Evolutionary conservation across 1,284 basidiomycete genomes (phyloP), one percentile per base, ranked within the genome.

Genomic region (Malassezia sp.): DNA sequence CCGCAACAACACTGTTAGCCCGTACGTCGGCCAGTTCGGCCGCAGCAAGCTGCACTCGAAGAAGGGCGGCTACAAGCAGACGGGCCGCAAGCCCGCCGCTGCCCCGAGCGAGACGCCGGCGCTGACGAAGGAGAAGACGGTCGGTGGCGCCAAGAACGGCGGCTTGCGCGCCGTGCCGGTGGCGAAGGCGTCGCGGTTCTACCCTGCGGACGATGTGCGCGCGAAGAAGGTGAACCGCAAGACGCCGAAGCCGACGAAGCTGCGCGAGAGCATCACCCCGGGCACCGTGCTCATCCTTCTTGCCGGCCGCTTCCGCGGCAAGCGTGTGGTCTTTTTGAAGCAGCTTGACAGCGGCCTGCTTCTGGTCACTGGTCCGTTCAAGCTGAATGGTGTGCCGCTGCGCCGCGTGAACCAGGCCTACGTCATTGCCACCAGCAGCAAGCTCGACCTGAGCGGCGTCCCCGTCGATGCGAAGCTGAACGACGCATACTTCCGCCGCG

Each of bases 371-470:
- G 93, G 93, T 53, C 93, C 93, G 48, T 96, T 82, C 82, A 95
- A 91, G 81, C 72, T 97, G 73, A 99, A 97, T 76, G 93, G 93
- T 74, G 93, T 99, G 35, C 93, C 93, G 64, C 79, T 99, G 72
- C 81, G 91, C 73, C 81, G 93, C 73, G 90, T 99, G 57, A 93
- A 91, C 78, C 91, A 96, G 78, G 89, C 93, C 49, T 99, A 97
- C 74, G 90, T 93, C 56, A 96, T 99, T 71, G 88, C 91, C 56
- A 99, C 93, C 56, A 89, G 89, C 56, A 96, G 93, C 71, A 90
- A 85, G 76, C 75, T 97, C 67, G 85, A 95, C 64, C 74, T 97
- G 57, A 77, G 77, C 37, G 78, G 76, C 60, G 77, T 87, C 72
- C 79, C 80, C 67, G 56, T 72, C 31, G 71, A 72, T 52, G 80